Evolutionary conservation across 2,329 filamentous ascomycete species (phyloP).

Genomic region (Dendryphion nanum): DNA sequence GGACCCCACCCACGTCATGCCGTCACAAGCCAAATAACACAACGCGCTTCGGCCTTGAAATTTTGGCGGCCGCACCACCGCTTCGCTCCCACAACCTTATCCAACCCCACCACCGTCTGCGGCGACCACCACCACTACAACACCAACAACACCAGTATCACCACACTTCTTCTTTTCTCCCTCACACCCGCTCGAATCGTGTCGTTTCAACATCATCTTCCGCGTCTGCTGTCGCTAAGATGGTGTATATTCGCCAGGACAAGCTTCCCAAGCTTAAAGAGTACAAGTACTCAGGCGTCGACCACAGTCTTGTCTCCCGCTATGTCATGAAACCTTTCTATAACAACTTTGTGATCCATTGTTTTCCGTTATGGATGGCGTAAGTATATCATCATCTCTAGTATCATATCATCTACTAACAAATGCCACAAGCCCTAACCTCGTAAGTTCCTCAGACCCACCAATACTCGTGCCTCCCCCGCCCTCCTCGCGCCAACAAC

Average conservation of each 20-base stretch:
- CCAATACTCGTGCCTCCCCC: constrained; percentile 1
- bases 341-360: constrained; percentile 87
- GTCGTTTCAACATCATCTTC: no score
- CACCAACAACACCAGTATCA: neutral
- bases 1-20: constrained; percentile 29
- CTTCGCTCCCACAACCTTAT: neutral
- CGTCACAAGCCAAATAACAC: constrained; percentile 24
- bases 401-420: no score
- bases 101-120: no score
- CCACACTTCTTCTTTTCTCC: neutral
- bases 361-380: constrained; percentile 95
- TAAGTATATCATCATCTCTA: no score
- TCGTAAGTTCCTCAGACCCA: constrained; percentile 25
- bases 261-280: constrained; percentile 83
- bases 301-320: constrained; percentile 84
- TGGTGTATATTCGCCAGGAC: constrained; percentile 95
- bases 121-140: neutral
- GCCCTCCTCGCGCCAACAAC: neutral
- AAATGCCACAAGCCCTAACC: constrained; percentile 42
- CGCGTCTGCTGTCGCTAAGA: constrained; percentile 49
- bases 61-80: constrained; percentile 2
- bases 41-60: constrained; percentile 7
- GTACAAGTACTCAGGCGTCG: constrained; percentile 94
- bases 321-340: constrained; percentile 99
- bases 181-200: neutral